Evolutionary conservation across 129 eudicot species (phyloP), one percentile per base, ranked within the genome.

Genomic region (Flaveria brownii): DNA sequence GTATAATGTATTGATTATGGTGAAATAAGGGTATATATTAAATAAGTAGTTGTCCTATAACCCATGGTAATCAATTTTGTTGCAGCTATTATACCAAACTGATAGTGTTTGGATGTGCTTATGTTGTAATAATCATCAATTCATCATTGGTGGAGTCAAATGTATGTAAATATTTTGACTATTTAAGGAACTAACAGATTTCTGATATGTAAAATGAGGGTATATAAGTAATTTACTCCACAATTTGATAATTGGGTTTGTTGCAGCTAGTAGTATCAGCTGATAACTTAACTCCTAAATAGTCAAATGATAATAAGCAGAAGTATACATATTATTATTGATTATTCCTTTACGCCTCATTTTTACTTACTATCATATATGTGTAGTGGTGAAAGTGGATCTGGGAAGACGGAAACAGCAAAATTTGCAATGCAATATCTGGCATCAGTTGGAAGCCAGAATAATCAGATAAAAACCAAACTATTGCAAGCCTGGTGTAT

Each of bases 361-460:
- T 65, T 65, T 46, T 30, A 30, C 9, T 33, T 54, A 22, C 16
- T 68, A 16, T 22, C 8, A 12, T 15, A 47, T 28, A 30, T 65
- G 74, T 88, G 54, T 71, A 93, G 98, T 81, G 99, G 99, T 42
- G 99, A 91, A 82, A 95, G 97, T 86, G 99, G 99, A 77, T 87
- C 99, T 41, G 99, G 99, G 76, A 95, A 95, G 87, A 91, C 96
- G 8, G 99, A 91, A 85, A 95, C 97, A 82, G 91, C 97, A 75
- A 95, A 95, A 76, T 57, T 89, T 80, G 92, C 96, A 62, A 87
- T 91, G 89, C 92, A 89, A 76, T 95, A 95, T 77, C 78, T 95
- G 79, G 89, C 94, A 55, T 78, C 88, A 5, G 81, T 91, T 83
- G 92, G 92, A 77, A 96, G 96, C 63, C 89, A 91, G 59, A 74